These are phyloP conservation scores for Pythium plurisporium DNA, from an alignment of 352 stramenopile genomes.

Conservation along the genomic window DNA sequence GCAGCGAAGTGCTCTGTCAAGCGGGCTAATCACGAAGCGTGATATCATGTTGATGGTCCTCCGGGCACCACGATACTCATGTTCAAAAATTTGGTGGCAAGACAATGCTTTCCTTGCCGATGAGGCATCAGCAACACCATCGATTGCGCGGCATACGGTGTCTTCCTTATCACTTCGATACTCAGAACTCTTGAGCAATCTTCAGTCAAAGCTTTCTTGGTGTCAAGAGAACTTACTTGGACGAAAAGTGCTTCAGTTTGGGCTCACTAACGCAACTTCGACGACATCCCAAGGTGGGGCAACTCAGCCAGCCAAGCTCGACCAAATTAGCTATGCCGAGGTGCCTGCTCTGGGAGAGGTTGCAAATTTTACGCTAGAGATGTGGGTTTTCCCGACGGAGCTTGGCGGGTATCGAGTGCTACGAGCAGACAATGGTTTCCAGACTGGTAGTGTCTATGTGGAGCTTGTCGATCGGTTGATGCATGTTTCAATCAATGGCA, in stretches of 20 bases:
- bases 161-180: conserved; percentile 78
- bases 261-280: conserved; percentile 25
- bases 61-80: conserved; percentile 58
- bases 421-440: conserved; percentile 69
- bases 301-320: conserved; percentile 30
- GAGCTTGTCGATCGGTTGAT: conserved; percentile 64
- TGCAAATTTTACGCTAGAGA: conserved; percentile 69
- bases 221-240: conserved; percentile 27
- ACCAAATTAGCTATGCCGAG: conserved; percentile 66
- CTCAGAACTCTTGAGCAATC: conserved; percentile 52
- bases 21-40: conserved; percentile 71
- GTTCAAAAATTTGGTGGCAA: conserved; percentile 50
- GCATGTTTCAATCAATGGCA: conserved; percentile 70
- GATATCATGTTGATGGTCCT: conserved; percentile 63
- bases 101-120: conserved; percentile 32
- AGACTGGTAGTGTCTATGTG: conserved; percentile 62
- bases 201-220: conserved; percentile 58
- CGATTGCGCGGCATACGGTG: conserved; percentile 45
- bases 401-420: conserved; percentile 60
- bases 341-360: conserved; percentile 55
- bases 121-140: conserved; percentile 8
- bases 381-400: conserved; percentile 75
- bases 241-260: conserved; percentile 66
- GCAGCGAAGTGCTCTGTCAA: conserved; percentile 61
- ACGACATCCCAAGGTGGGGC: conserved; percentile 13